Conservation (phyloP, 1,139 yeast species). For the Groenewaldozyma sp. region DNA sequence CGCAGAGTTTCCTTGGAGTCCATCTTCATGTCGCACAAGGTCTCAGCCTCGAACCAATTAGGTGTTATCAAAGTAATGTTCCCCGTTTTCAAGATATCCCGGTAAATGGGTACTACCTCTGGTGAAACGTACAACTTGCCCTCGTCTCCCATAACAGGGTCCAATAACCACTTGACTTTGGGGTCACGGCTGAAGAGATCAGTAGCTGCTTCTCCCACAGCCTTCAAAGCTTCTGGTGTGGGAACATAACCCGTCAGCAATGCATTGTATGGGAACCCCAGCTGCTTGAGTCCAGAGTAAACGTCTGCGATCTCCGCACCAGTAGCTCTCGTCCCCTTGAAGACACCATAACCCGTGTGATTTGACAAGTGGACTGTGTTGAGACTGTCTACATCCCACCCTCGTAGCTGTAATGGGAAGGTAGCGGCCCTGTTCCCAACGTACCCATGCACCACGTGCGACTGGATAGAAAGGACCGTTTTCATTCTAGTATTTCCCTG, state of each 20-base stretch:
- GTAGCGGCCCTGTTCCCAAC: conserved; percentile 77
- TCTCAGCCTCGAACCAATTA: conserved; percentile 82
- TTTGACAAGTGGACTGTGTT: conserved; percentile 76
- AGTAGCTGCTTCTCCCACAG: conserved; percentile 39
- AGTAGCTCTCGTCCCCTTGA: conserved; percentile 38
- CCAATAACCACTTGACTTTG: conserved; percentile 51
- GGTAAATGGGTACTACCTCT: conserved; percentile 59
- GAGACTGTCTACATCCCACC: conserved; percentile 79
- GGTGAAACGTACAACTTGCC: conserved; percentile 72
- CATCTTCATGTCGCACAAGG: conserved; percentile 49
- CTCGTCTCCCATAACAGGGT: conserved; percentile 93
- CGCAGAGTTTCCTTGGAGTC: conserved; percentile 35
- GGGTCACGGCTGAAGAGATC: conserved; percentile 22
- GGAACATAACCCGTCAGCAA: conserved; percentile 69
- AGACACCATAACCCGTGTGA: conserved; percentile 67
- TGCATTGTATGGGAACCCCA: conserved; percentile 45
- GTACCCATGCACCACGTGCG: conserved; percentile 82
- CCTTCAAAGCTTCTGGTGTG: conserved; percentile 42
- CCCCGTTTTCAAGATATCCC: conserved; percentile 41
- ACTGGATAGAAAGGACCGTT: conserved; percentile 49
- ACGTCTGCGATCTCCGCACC: conserved; percentile 36
- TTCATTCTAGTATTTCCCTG: conserved; percentile 10
- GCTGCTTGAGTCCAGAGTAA: conserved; percentile 39
- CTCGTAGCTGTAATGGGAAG: conserved; percentile 65
- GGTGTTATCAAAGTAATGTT: conserved; percentile 71